phyloP scores from a whole-genome alignment of 2,329 filamentous ascomycete species.

The Colletotrichum sp. region DNA sequence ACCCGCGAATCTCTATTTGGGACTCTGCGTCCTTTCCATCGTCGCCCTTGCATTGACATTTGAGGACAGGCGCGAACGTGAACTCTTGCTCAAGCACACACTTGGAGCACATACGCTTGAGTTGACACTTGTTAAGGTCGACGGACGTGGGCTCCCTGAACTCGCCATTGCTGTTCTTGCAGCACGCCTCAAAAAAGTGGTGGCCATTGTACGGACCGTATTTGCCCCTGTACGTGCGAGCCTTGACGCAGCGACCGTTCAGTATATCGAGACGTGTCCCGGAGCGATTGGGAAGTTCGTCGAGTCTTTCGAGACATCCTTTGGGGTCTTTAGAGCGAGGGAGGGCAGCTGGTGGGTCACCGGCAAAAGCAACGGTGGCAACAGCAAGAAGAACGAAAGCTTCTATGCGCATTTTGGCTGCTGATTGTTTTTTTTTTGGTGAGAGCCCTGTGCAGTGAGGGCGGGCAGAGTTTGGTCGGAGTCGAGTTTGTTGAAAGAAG shows the following conservation, averaged over 20 bases:
- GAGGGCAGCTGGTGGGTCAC: not conserved
- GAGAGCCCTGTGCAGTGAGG: not conserved
- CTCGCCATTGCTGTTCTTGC: not conserved
- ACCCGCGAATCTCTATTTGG: not conserved
- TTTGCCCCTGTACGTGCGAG: not conserved
- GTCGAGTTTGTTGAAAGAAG: not conserved
- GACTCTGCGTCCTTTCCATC: not conserved
- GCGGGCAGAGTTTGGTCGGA: not conserved
- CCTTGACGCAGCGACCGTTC: not conserved
- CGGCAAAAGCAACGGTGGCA: not conserved
- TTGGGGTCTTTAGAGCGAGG: not conserved
- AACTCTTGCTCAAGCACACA: not conserved
- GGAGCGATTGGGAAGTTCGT: not conserved
- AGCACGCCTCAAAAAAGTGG: conserved; percentile 1
- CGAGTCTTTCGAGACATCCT: not conserved
- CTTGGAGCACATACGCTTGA: not conserved
- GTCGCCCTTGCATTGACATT: not conserved
- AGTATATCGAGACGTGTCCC: not conserved
- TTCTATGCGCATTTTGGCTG: not conserved
- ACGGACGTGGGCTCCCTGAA: not conserved
- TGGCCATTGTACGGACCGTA: not conserved
- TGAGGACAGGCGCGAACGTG: not conserved
- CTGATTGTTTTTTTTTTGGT: not conserved
- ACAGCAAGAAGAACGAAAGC: not conserved
- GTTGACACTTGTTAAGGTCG: not conserved